Percentiles rank a stretch among this genome's conserved stretches.
phyloP scores from a whole-genome alignment of 2,329 filamentous ascomycete species.

The Cladosporium sp. region DNA sequence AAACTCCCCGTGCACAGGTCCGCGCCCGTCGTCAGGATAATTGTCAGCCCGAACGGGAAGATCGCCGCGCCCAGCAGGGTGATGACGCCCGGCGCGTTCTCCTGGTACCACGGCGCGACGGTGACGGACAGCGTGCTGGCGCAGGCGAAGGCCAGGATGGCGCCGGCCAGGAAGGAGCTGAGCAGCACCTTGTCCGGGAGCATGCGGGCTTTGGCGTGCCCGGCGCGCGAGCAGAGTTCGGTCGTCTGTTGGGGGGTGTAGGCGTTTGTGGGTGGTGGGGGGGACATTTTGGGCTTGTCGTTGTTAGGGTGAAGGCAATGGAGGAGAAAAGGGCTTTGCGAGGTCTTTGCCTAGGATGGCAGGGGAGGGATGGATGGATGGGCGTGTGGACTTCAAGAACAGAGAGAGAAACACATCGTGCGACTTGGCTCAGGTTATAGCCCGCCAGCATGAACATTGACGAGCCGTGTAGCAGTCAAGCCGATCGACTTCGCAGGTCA shows the following conservation, averaged over 20 bases:
- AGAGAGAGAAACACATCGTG: neutral
- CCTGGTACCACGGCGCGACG: slow-evolving; percentile 26
- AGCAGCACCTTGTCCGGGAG: slow-evolving; percentile 48
- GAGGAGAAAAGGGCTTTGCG: neutral
- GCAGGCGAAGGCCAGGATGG: slow-evolving; percentile 47
- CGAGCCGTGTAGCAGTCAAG: neutral
- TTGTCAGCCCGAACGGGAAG: slow-evolving; percentile 31
- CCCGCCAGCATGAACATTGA: too few species aligned
- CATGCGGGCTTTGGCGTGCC: slow-evolving; percentile 47
- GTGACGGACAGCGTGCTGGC: slow-evolving; percentile 33
- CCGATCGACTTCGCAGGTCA: neutral
- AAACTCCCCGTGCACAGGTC: slow-evolving; percentile 30
- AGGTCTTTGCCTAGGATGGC: neutral
- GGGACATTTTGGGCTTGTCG: slow-evolving; percentile 5
- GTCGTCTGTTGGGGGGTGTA: slow-evolving; percentile 34
- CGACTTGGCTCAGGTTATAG: too few species aligned
- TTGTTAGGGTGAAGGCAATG: neutral
- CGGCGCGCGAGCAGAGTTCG: slow-evolving; percentile 45
- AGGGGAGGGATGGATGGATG: neutral
- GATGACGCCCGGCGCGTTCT: slow-evolving; percentile 30
- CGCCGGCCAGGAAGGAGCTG: slow-evolving; percentile 47
- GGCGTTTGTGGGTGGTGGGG: slow-evolving; percentile 7
- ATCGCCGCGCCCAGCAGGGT: slow-evolving; percentile 26
- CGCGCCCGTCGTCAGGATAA: slow-evolving; percentile 29
- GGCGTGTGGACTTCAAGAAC: neutral